These are phyloP conservation scores for Neurospora sp. DNA, from an alignment of 495 filamentous ascomycete species.

Conservation along the genomic window DNA sequence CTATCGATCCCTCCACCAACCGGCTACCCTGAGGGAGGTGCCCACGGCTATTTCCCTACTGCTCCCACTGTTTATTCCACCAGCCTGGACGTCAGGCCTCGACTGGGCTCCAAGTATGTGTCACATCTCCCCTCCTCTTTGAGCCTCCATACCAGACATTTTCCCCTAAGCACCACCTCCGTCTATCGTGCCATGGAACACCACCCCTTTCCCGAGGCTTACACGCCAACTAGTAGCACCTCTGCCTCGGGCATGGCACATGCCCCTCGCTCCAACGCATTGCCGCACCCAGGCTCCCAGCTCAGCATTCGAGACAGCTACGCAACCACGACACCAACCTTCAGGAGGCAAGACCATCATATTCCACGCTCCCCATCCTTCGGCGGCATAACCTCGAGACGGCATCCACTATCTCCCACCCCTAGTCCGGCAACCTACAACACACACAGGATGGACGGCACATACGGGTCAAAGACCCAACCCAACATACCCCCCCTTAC, in stretches of 20 bases:
- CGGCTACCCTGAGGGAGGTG: slow-evolving; percentile 32
- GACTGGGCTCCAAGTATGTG: slow-evolving; percentile 43
- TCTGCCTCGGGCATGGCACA: slow-evolving; percentile 45
- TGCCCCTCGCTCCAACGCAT: slow-evolving; percentile 38
- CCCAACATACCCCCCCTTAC: slow-evolving; percentile 49
- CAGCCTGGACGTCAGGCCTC: slow-evolving; percentile 37
- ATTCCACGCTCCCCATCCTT: slow-evolving; percentile 39
- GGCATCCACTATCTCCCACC: slow-evolving; percentile 42
- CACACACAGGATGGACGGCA: slow-evolving; percentile 38
- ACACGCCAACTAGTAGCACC: slow-evolving; percentile 34
- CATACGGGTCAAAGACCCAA: slow-evolving; percentile 29
- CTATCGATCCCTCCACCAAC: slow-evolving; percentile 31
- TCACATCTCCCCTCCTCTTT: slow-evolving; percentile 10
- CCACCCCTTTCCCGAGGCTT: slow-evolving; percentile 23
- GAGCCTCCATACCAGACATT: slow-evolving; percentile 4
- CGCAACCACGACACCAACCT: slow-evolving; percentile 35
- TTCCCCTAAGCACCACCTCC: not conserved
- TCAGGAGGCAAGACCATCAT: slow-evolving; percentile 37
- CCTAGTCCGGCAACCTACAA: slow-evolving; percentile 32
- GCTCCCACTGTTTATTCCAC: slow-evolving; percentile 33
- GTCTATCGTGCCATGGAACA: slow-evolving; percentile 15
- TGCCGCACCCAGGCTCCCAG: slow-evolving; percentile 38
- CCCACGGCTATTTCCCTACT: slow-evolving; percentile 30
- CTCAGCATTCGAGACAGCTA: slow-evolving; percentile 41
- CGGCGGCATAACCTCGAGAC: slow-evolving; percentile 28